Conservation (phyloP, 108 stramenopile species). For the Nannochloropsis gaditana region DNA sequence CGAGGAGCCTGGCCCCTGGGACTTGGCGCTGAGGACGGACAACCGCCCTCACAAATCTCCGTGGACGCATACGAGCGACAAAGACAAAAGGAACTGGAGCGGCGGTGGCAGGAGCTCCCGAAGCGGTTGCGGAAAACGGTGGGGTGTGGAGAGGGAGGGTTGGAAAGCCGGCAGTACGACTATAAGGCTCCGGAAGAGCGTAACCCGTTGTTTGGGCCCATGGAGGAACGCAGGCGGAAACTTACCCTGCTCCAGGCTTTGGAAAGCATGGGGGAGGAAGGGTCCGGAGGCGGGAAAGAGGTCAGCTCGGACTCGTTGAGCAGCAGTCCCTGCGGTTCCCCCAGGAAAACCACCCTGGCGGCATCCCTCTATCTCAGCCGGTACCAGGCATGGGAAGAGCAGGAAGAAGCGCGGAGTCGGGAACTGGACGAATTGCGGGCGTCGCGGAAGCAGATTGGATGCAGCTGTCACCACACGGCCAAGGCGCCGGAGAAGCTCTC, state of each 20-base stretch:
- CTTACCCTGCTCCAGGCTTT: background rate
- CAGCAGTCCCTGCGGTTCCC: background rate
- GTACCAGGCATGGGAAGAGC: background rate
- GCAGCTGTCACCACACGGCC: background rate
- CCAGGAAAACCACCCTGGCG: background rate
- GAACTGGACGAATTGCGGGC: background rate
- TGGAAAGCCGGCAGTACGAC: background rate
- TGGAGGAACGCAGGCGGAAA: background rate
- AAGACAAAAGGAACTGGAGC: background rate
- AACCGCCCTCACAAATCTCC: background rate
- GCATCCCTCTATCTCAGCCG: background rate
- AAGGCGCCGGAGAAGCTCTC: background rate
- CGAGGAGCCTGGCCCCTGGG: background rate
- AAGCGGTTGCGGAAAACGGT: conserved; percentile 13
- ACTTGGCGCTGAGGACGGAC: background rate
- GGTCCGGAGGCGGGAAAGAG: background rate
- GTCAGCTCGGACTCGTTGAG: background rate
- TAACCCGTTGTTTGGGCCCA: background rate
- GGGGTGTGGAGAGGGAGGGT: background rate
- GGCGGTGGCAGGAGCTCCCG: background rate
- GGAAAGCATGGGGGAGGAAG: background rate
- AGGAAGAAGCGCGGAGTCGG: background rate
- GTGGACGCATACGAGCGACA: background rate
- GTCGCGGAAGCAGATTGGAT: background rate
- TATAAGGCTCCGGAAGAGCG: background rate